Conservation (phyloP, 176 grass and related monocot species). For the Avena atlantica region DNA sequence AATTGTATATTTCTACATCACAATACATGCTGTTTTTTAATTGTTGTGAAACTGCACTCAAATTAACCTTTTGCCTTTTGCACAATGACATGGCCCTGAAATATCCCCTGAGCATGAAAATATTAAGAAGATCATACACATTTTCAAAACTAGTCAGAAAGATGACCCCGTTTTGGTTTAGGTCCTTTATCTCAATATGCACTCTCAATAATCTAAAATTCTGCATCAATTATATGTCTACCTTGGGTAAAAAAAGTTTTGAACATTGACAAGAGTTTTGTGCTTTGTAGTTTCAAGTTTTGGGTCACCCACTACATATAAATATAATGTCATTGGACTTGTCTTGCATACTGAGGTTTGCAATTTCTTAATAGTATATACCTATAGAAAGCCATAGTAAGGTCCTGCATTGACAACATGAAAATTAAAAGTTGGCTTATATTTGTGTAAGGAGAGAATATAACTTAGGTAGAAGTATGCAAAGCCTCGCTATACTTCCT, state of each 20-base stretch:
- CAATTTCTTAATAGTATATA: background rate
- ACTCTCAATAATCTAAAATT: background rate
- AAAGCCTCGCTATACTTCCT: constrained; percentile 10
- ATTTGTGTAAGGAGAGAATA: background rate
- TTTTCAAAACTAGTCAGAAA: background rate
- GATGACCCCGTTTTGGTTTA: background rate
- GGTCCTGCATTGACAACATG: background rate
- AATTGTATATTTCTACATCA: background rate
- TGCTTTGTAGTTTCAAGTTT: constrained; percentile 8
- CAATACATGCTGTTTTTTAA: constrained; percentile 20
- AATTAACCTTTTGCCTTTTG: background rate
- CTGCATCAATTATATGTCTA: background rate
- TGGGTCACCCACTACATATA: background rate
- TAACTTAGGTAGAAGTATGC: constrained; percentile 17
- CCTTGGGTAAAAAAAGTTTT: constrained; percentile 8
- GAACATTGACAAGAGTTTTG: background rate
- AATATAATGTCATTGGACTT: background rate
- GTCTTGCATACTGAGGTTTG: background rate
- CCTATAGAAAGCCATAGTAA: background rate
- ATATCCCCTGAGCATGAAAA: background rate
- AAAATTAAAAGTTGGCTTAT: background rate
- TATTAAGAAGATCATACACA: background rate
- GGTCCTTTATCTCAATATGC: background rate
- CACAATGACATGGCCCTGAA: background rate
- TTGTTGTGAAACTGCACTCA: background rate